These are phyloP conservation scores for Plasmodium ovale DNA, from an alignment of 169 alveolate species.

Conservation along the genomic window DNA sequence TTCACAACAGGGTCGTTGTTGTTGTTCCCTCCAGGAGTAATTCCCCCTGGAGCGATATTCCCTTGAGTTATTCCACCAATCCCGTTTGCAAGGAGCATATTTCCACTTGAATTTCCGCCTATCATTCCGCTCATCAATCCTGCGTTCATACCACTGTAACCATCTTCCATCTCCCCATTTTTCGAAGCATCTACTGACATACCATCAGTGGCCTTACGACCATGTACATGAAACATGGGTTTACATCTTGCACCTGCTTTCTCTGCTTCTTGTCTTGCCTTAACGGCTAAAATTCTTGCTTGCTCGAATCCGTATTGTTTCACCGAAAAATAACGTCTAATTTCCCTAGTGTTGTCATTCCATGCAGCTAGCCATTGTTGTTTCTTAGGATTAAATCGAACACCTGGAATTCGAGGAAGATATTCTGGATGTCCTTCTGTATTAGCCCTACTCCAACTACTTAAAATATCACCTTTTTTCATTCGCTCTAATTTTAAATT, in stretches of 20 bases:
- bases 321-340: conserved; percentile 85
- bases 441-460: conserved; percentile 38
- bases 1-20: neutral
- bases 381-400: conserved; percentile 85
- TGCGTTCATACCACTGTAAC: neutral
- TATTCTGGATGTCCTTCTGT: conserved; percentile 79
- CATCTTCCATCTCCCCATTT: conserved; percentile 18
- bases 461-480: conserved; percentile 32
- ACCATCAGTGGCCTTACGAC: conserved; percentile 45
- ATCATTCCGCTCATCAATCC: neutral
- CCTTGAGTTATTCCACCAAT: neutral
- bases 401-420: conserved; percentile 86
- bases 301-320: conserved; percentile 88
- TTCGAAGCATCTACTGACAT: conserved; percentile 10
- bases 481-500: conserved; percentile 24
- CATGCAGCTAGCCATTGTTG: conserved; percentile 89
- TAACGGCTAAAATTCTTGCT: conserved; percentile 86
- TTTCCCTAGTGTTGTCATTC: conserved; percentile 86
- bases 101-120: neutral
- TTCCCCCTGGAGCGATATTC: neutral
- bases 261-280: conserved; percentile 82
- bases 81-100: neutral
- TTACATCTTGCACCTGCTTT: conserved; percentile 75
- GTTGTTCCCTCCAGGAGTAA: neutral
- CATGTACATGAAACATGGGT: conserved; percentile 75